A percentile compares a stretch with the other conserved stretches of the same genome.
Conservation (phyloP, 2,329 filamentous ascomycete species). For the Coniochaeta prunicola region DNA sequence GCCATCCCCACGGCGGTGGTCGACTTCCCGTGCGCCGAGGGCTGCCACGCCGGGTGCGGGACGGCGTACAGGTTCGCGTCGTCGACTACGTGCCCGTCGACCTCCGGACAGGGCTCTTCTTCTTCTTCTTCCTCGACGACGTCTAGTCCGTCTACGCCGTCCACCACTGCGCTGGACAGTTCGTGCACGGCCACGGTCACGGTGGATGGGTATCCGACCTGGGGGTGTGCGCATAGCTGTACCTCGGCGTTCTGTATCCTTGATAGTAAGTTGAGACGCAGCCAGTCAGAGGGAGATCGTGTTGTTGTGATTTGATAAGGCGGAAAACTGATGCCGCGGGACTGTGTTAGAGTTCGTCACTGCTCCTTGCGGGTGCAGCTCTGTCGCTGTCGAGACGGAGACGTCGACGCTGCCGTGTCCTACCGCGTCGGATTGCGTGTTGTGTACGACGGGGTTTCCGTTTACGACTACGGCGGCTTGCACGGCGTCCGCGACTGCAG, state of each 20-base stretch:
- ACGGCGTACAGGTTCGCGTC: conserved; percentile 3
- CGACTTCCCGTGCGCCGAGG: conserved; percentile 3
- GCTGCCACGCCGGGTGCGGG: conserved; percentile 5
- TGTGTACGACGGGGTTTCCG: conserved; percentile 7
- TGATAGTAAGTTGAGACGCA: conserved; percentile 6
- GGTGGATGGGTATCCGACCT: conserved; percentile 1
- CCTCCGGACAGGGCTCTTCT: background rate
- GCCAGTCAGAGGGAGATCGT: background rate
- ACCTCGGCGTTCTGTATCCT: conserved; percentile 4
- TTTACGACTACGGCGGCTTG: conserved; percentile 5
- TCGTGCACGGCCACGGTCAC: conserved; percentile 6
- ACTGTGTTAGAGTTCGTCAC: conserved; percentile 7
- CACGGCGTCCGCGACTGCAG: background rate
- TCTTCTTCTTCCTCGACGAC: background rate
- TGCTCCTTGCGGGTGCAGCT: conserved; percentile 6
- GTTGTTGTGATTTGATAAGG: background rate
- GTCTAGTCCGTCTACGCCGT: background rate
- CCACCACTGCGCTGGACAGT: background rate
- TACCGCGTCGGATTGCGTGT: background rate
- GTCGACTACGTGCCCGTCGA: background rate
- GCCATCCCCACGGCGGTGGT: conserved; percentile 4
- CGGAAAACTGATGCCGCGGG: background rate
- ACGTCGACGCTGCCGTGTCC: conserved; percentile 6
- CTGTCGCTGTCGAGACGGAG: conserved; percentile 2
- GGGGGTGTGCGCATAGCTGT: background rate